phyloP scores from a whole-genome alignment of 2,329 filamentous ascomycete genomes.

The Pseudocercospora fijiensis region DNA sequence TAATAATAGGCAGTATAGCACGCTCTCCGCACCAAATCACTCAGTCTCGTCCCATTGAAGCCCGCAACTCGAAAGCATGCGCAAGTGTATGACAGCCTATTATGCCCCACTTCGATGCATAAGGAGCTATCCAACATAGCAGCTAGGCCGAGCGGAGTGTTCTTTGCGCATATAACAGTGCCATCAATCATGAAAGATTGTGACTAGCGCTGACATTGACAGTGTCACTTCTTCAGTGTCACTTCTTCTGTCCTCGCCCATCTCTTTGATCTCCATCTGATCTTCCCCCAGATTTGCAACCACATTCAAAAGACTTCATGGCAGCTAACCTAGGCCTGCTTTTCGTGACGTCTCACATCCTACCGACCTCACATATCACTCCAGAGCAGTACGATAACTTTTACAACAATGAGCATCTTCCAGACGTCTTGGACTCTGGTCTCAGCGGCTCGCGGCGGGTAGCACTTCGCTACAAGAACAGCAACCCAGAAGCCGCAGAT shows the following conservation, averaged over 20 bases:
- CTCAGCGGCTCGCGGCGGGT: conserved; percentile 11
- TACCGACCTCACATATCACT: conserved; percentile 3
- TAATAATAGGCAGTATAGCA: neutral
- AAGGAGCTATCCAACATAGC: neutral
- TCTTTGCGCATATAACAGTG: too few species aligned
- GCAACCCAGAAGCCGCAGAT: conserved; percentile 10
- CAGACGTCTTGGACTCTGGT: neutral
- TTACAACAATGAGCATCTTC: conserved; percentile 13
- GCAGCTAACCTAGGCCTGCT: conserved; percentile 6
- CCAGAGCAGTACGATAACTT: conserved; percentile 15
- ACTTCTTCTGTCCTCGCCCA: neutral
- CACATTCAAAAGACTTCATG: neutral
- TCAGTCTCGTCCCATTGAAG: neutral
- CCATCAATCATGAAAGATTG: neutral
- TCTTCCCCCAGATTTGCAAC: neutral
- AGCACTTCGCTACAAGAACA: conserved; percentile 24
- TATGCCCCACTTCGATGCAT: neutral
- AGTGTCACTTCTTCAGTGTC: neutral
- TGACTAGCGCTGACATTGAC: neutral
- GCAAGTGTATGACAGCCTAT: neutral
- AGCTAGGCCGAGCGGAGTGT: neutral
- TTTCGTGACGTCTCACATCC: conserved; percentile 11
- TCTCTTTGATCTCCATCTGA: neutral
- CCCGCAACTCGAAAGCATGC: neutral
- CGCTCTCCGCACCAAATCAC: neutral